Conservation (phyloP, 2,329 filamentous ascomycete genomes). For the Colletotrichum theobromicola region DNA sequence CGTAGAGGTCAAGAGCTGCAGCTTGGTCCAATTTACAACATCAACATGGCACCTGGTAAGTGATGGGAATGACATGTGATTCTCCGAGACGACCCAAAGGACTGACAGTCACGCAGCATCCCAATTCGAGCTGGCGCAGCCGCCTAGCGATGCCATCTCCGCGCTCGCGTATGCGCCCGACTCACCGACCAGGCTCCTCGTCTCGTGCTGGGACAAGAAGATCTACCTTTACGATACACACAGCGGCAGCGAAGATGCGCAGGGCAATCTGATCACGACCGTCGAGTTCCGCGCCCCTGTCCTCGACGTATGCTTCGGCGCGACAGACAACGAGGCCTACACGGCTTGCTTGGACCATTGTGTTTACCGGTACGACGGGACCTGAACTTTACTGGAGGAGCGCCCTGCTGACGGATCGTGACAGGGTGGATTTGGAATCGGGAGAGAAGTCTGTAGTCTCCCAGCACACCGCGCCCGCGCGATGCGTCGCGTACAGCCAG, state of each 20-base stretch:
- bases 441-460: slow-evolving; percentile 77
- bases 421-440: slow-evolving; percentile 70
- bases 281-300: slow-evolving; percentile 86
- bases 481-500: slow-evolving; percentile 81
- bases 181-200: slow-evolving; percentile 78
- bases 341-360: slow-evolving; percentile 86
- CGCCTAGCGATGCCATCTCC: slow-evolving; percentile 87
- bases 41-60: slow-evolving; percentile 47
- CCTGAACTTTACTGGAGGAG: background rate
- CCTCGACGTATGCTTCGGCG: slow-evolving; percentile 89
- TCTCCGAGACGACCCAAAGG: background rate
- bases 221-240: slow-evolving; percentile 87
- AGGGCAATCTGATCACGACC: slow-evolving; percentile 70
- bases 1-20: background rate
- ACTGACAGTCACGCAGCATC: slow-evolving; percentile 50
- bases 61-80: background rate
- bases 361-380: slow-evolving; percentile 69
- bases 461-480: slow-evolving; percentile 80
- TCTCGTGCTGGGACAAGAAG: slow-evolving; percentile 92
- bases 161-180: slow-evolving; percentile 83
- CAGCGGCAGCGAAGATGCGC: slow-evolving; percentile 57
- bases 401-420: background rate
- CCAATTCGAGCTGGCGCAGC: slow-evolving; percentile 83
- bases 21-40: background rate
- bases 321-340: slow-evolving; percentile 82